phyloP scores from a whole-genome alignment of 2,329 filamentous ascomycete genomes.

The Penicillium glabrum region DNA sequence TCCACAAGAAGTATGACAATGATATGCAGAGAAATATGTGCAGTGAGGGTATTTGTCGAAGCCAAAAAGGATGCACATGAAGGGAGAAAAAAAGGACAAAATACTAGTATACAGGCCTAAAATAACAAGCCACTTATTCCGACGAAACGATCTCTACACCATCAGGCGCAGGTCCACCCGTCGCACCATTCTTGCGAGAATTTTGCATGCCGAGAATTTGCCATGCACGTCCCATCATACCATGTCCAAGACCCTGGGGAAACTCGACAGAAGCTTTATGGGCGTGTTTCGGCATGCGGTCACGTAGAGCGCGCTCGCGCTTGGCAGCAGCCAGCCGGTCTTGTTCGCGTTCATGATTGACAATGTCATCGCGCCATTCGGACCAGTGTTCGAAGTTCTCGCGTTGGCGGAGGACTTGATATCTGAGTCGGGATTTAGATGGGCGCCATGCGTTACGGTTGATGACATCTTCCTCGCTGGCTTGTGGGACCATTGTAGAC shows the following conservation, averaged over 20 bases:
- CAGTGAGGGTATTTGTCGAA: slow-evolving; percentile 17
- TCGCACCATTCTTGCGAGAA: slow-evolving; percentile 24
- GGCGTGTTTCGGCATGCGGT: slow-evolving; percentile 28
- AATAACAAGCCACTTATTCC: slow-evolving; percentile 5
- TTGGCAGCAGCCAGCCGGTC: slow-evolving; percentile 36
- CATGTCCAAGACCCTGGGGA: slow-evolving; percentile 34
- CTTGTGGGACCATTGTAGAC: slow-evolving; percentile 27
- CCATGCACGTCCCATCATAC: slow-evolving; percentile 44
- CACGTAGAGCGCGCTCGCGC: slow-evolving; percentile 30
- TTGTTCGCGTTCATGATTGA: slow-evolving; percentile 37
- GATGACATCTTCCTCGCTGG: slow-evolving; percentile 6
- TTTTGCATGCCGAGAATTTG: slow-evolving; percentile 42
- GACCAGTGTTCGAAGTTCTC: slow-evolving; percentile 49
- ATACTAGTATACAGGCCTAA: not conserved
- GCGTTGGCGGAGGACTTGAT: slow-evolving; percentile 45
- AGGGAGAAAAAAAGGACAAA: not conserved
- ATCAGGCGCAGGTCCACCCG: slow-evolving; percentile 10
- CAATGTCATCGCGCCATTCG: slow-evolving; percentile 45
- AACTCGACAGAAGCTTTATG: slow-evolving; percentile 32
- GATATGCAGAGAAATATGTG: slow-evolving; percentile 10
- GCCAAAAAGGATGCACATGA: slow-evolving; percentile 7
- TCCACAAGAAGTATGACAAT: not conserved
- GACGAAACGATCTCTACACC: slow-evolving; percentile 20
- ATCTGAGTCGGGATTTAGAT: slow-evolving; percentile 43
- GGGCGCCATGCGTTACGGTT: slow-evolving; percentile 42